These are phyloP conservation scores for Fusarium longipes DNA, from an alignment of 2,329 filamentous ascomycete genomes.

Conservation along the genomic window DNA sequence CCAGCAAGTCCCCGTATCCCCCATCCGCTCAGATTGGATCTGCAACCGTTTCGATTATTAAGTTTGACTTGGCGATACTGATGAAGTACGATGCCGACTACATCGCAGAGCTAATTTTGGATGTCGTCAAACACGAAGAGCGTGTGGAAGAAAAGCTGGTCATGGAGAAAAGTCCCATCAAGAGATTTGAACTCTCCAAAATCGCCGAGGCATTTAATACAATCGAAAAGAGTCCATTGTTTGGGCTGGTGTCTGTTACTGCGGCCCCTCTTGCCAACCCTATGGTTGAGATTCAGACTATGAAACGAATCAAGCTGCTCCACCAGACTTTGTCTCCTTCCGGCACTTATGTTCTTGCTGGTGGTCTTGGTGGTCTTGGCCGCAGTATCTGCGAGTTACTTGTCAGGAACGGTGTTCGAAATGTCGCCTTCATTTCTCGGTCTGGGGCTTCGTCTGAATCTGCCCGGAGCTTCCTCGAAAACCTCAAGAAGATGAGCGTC, in stretches of 20 bases:
- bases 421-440: constrained; percentile 66
- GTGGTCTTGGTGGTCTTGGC: constrained; percentile 68
- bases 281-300: constrained; percentile 41
- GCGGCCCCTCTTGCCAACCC: constrained; percentile 9
- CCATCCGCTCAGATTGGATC: constrained; percentile 21
- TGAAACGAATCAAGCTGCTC: constrained; percentile 43
- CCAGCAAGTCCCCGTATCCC: constrained; percentile 39
- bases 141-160: background rate
- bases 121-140: constrained; percentile 19
- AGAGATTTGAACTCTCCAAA: constrained; percentile 35
- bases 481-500: constrained; percentile 49
- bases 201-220: constrained; percentile 45
- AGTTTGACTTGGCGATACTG: constrained; percentile 51
- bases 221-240: constrained; percentile 45
- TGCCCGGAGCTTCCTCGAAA: constrained; percentile 48
- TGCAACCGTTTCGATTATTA: constrained; percentile 46
- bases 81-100: constrained; percentile 49
- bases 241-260: constrained; percentile 40
- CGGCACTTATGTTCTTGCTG: constrained; percentile 65
- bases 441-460: constrained; percentile 53
- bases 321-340: constrained; percentile 50
- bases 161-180: background rate
- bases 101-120: constrained; percentile 47
- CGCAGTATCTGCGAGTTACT: constrained; percentile 64
- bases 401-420: constrained; percentile 60